These are phyloP conservation scores for Fomitopsis pulvina DNA, from an alignment of 768 basidiomycete genomes.

Conservation along the genomic window DNA sequence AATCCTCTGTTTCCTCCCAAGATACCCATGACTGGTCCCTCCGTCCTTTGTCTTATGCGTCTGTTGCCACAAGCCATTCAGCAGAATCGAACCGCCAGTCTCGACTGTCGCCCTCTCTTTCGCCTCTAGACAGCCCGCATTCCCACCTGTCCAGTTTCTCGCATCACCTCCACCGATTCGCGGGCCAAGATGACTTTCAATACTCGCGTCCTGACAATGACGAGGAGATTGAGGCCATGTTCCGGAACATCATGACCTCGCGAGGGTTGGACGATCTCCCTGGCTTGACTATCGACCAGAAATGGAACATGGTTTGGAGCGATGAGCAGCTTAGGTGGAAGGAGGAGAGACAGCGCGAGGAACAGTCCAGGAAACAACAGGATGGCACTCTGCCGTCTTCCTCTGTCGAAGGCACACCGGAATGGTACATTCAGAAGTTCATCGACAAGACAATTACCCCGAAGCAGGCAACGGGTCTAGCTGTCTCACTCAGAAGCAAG, in stretches of 20 bases:
- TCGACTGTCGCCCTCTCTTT: conserved; percentile 55
- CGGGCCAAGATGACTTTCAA: conserved; percentile 60
- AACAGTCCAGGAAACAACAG: conserved; percentile 51
- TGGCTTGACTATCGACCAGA: conserved; percentile 67
- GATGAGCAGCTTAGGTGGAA: conserved; percentile 78
- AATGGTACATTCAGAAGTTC: conserved; percentile 92
- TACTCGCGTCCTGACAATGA: conserved; percentile 75
- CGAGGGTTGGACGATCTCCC: conserved; percentile 60
- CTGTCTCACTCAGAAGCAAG: conserved; percentile 73
- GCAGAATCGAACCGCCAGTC: conserved; percentile 49
- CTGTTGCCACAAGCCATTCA: conserved; percentile 41
- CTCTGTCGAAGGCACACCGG: conserved; percentile 66
- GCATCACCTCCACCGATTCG: conserved; percentile 33
- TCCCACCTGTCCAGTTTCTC: conserved; percentile 44
- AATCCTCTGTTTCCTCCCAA: conserved; percentile 25
- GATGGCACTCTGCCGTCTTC: conserved; percentile 43
- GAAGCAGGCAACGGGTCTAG: conserved; percentile 72
- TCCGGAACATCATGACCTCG: conserved; percentile 67
- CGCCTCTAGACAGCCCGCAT: conserved; percentile 45
- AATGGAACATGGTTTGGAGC: conserved; percentile 87
- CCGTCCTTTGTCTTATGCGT: conserved; percentile 27
- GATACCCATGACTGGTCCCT: conserved; percentile 25
- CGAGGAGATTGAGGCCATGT: conserved; percentile 73
- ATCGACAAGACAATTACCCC: conserved; percentile 79
- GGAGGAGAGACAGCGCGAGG: conserved; percentile 59